Evolutionary conservation across 2,329 filamentous ascomycete genomes (phyloP), one percentile per base, ranked within the genome.

Genomic region (Sclerotinia spermophila): DNA sequence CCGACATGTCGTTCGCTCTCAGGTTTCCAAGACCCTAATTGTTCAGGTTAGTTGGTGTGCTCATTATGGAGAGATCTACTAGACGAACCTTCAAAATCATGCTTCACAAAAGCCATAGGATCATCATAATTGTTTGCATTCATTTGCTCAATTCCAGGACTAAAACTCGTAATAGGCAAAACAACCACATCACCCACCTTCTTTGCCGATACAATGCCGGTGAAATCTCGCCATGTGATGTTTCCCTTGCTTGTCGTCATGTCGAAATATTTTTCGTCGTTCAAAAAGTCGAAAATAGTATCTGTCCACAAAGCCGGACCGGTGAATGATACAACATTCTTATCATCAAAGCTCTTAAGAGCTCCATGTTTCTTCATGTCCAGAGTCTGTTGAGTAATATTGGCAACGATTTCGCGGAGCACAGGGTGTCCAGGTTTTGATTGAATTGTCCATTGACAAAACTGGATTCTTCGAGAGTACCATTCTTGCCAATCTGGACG

Each of bases 401-500:
- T 91, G 21, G 91, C 86, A 44, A 99, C 93, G 72, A 97, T 88
- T 72, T 97, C 93, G 73, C 94, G 89, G 71, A 99, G 86, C 19
- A 97, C 89, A 0, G 96, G 96, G 80, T 99, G 96, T 17, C 96
- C 96, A 0, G 95, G 92, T 81, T 99, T 99, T 71, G 92, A 85
- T 81, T 98, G 95, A 73, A 99, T 97, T 1, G 96, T 99, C 96
- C 96, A 99, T 81, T 99, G 96, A 82, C 96, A 99, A 82, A 99
- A 98, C 80, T 98, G 96, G 72, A 99, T 94, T 74, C 95, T 89
- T 72, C 96, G 91, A 74, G 93, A 96, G 84, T 98, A 99, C 96
- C 95, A 98, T 1, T 97, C 85, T 48, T 89, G 86, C 96, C 96
- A 99, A 80, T 99, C 96, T 5, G 88, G 87, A 62, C 96, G 89